Conservation (phyloP, 495 filamentous ascomycete species). For the Penicillium dipodomyicola region DNA sequence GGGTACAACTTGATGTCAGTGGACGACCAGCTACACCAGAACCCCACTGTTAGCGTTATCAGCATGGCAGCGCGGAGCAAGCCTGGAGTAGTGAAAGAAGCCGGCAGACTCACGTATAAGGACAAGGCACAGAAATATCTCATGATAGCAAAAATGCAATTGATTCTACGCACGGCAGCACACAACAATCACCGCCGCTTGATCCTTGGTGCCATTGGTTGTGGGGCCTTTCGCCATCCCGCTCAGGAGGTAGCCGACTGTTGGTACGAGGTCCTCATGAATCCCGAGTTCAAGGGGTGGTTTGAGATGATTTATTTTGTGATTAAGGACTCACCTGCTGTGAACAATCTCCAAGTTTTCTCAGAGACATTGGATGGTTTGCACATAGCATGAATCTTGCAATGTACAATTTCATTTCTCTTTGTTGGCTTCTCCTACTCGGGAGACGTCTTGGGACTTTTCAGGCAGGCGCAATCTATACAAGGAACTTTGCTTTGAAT, state of each 20-base stretch:
- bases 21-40: not conserved
- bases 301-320: conserved; percentile 39
- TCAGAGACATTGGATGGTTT: conserved; percentile 36
- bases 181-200: conserved; percentile 50
- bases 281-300: conserved; percentile 51
- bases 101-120: conserved; percentile 29
- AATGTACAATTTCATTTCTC: not conserved
- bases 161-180: conserved; percentile 55
- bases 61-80: conserved; percentile 54
- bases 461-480: not conserved
- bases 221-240: conserved; percentile 63
- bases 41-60: conserved; percentile 48
- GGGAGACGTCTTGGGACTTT: not conserved
- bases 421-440: not conserved
- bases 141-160: conserved; percentile 58
- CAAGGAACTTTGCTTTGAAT: not conserved
- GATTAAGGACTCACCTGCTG: conserved; percentile 27
- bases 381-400: conserved; percentile 10
- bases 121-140: conserved; percentile 30
- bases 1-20: conserved; percentile 42
- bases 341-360: conserved; percentile 54
- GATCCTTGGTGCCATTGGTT: conserved; percentile 66
- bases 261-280: conserved; percentile 57
- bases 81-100: conserved; percentile 43
- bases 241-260: conserved; percentile 57